Percentiles rank a stretch among this genome's conserved stretches.
phyloP scores from a whole-genome alignment of 306 rosid species.

The Cucumis melo region DNA sequence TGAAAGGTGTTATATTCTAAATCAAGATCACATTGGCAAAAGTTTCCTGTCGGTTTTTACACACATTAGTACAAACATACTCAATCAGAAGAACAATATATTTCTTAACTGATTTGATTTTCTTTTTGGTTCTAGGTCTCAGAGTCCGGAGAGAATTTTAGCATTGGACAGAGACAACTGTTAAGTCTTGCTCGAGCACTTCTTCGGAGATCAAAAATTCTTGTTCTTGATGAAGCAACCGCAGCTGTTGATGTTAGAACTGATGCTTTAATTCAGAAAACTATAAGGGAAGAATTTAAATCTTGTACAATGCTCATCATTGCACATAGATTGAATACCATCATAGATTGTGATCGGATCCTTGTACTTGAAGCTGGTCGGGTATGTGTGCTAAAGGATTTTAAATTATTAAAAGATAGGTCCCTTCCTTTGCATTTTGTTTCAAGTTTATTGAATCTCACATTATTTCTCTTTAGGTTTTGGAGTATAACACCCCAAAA shows the following conservation, averaged over 20 bases:
- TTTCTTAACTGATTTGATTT: background rate
- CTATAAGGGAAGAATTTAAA: constrained; percentile 71
- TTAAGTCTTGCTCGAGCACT: constrained; percentile 80
- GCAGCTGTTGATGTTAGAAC: constrained; percentile 95
- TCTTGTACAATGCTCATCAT: constrained; percentile 82
- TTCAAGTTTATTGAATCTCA: background rate
- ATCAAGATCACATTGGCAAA: background rate
- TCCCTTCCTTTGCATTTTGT: background rate
- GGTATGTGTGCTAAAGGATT: constrained; percentile 26
- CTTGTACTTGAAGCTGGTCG: constrained; percentile 67
- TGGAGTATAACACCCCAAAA: constrained; percentile 59
- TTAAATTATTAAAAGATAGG: background rate
- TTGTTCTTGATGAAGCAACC: constrained; percentile 90
- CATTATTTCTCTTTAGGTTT: constrained; percentile 32
- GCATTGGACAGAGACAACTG: constrained; percentile 89
- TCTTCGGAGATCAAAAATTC: constrained; percentile 67
- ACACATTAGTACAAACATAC: background rate
- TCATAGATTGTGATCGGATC: constrained; percentile 68
- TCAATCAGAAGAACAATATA: background rate
- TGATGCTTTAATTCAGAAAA: constrained; percentile 88
- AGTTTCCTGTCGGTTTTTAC: background rate
- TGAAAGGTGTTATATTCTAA: background rate
- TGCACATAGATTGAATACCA: constrained; percentile 82
- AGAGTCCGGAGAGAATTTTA: constrained; percentile 87
- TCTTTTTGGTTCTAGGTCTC: constrained; percentile 42